Percentiles rank a stretch among this genome's conserved stretches.
Conservation (phyloP, 1,284 basidiomycete species). For the Ustilago vetiveriae region DNA sequence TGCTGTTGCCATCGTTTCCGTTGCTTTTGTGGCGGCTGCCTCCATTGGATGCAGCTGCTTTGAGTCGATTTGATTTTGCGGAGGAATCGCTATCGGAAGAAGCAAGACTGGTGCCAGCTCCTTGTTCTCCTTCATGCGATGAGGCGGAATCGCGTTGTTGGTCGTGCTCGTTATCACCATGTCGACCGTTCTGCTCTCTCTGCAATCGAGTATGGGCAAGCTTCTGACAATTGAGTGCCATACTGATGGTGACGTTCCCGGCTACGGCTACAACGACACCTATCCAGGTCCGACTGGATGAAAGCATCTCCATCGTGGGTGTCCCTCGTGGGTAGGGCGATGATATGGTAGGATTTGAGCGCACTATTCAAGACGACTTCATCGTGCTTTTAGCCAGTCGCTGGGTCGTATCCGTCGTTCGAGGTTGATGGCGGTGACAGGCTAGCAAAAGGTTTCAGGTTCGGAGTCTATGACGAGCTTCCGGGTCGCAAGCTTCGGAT, state of each 20-base stretch:
- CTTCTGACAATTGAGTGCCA: constrained; percentile 83
- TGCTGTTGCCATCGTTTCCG: no score
- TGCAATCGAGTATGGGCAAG: constrained; percentile 82
- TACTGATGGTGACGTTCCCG: constrained; percentile 87
- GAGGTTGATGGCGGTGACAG: no score
- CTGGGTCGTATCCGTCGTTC: not conserved
- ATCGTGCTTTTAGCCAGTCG: not conserved
- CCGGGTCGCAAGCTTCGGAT: not conserved
- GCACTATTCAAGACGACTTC: no score
- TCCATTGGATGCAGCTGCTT: no score
- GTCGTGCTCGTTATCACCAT: constrained; percentile 48
- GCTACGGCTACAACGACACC: constrained; percentile 84
- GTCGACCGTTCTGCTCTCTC: constrained; percentile 13
- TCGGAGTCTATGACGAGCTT: no score
- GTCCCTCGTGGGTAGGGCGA: not conserved
- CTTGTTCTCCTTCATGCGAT: not conserved
- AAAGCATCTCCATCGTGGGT: constrained; percentile 6
- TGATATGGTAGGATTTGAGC: no score
- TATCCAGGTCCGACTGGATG: constrained; percentile 68
- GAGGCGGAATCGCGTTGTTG: constrained; percentile 1
- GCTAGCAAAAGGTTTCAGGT: no score
- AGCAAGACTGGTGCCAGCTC: not conserved
- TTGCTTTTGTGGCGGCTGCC: no score
- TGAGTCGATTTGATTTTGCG: no score
- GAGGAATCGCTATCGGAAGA: not conserved